Percentiles rank a stretch among this genome's conserved stretches.
Conservation (phyloP, 78 protist species). For the Kipferlia bialata region DNA sequence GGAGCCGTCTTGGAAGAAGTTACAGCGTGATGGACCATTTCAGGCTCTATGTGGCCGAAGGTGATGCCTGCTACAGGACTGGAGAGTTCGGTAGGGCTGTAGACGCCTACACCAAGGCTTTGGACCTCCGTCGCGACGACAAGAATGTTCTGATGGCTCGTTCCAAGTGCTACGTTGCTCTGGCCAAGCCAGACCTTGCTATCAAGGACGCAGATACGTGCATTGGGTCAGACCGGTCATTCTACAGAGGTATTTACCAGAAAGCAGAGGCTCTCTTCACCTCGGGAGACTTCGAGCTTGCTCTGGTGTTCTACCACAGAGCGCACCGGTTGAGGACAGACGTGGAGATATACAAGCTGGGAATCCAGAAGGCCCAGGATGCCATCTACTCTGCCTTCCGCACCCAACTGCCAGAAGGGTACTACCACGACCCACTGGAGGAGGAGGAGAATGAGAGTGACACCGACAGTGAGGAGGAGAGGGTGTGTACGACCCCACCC, state of each 20-base stretch:
- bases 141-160: background rate
- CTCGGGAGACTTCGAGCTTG: slow-evolving; percentile 14
- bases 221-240: background rate
- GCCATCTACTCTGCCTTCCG: too few relatives aligned
- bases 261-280: slow-evolving; percentile 30
- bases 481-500: too few relatives aligned
- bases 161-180: background rate
- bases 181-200: background rate
- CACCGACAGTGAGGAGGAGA: too few relatives aligned
- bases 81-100: background rate
- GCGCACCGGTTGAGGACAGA: slow-evolving; percentile 2
- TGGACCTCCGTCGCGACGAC: background rate
- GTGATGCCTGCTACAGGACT: background rate
- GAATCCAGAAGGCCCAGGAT: slow-evolving; percentile 1
- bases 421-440: too few relatives aligned
- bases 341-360: background rate
- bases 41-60: background rate
- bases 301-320: slow-evolving; percentile 7
- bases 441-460: too few relatives aligned
- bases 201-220: background rate
- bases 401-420: too few relatives aligned
- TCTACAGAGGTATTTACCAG: background rate
- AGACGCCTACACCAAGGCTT: background rate
- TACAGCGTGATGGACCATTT: too few relatives aligned
- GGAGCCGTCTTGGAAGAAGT: too few relatives aligned